Percentiles rank a stretch among this genome's conserved stretches.
These are phyloP conservation scores for Aspergillus alliaceus DNA, from an alignment of 2,329 filamentous ascomycete genomes.

Conservation along the genomic window DNA sequence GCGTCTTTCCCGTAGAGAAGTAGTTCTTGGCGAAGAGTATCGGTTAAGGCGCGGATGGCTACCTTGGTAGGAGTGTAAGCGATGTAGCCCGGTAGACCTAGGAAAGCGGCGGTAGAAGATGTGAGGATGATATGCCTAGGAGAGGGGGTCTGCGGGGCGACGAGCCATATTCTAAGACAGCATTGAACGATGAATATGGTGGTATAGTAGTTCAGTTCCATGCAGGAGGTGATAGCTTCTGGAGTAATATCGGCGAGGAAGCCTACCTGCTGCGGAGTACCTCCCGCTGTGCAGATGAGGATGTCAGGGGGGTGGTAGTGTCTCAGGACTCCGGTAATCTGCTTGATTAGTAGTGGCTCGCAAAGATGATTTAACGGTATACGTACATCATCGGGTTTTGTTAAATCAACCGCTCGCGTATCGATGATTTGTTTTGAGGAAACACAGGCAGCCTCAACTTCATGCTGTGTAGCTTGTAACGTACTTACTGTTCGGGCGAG, in stretches of 20 bases:
- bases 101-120: conserved; percentile 7
- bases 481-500: background rate
- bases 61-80: conserved; percentile 15
- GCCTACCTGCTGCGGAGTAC: conserved; percentile 15
- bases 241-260: conserved; percentile 19
- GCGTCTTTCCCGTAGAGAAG: conserved; percentile 8
- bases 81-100: conserved; percentile 12
- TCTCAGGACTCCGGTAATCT: background rate
- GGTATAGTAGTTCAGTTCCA: conserved; percentile 12
- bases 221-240: conserved; percentile 10
- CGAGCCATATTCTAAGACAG: conserved; percentile 8
- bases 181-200: conserved; percentile 8
- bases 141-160: background rate
- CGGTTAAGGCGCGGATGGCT: conserved; percentile 13
- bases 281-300: conserved; percentile 20
- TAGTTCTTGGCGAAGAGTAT: conserved; percentile 12
- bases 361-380: too few relatives aligned
- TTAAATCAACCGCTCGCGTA: background rate
- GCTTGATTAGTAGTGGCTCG: background rate
- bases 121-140: conserved; percentile 12
- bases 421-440: conserved; percentile 6
- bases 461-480: background rate
- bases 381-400: conserved; percentile 2
- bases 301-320: conserved; percentile 8
- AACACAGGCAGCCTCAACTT: conserved; percentile 1